These are phyloP conservation scores for Incumbomyces lentus DNA, from an alignment of 2,329 filamentous ascomycete genomes.

Conservation along the genomic window DNA sequence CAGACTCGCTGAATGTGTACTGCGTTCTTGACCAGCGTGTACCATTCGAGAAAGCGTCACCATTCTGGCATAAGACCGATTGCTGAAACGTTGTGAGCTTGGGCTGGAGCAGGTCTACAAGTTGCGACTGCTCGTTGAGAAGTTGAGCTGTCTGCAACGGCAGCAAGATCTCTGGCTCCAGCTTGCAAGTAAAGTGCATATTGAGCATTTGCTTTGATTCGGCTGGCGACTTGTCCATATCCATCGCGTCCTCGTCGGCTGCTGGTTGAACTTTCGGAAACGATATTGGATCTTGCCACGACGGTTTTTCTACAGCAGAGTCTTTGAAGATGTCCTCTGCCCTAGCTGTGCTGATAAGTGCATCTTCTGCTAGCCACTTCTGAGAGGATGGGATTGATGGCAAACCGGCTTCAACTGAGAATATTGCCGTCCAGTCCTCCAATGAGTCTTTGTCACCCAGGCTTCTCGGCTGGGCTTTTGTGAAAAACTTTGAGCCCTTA, in stretches of 20 bases:
- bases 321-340: slow-evolving; percentile 24
- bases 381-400: slow-evolving; percentile 35
- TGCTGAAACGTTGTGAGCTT: slow-evolving; percentile 19
- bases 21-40: slow-evolving; percentile 26
- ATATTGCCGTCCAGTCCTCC: slow-evolving; percentile 23
- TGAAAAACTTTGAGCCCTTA: neutral
- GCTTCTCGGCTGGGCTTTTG: slow-evolving; percentile 24
- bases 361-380: slow-evolving; percentile 31
- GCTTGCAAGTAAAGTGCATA: slow-evolving; percentile 34
- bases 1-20: slow-evolving; percentile 24
- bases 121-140: slow-evolving; percentile 30
- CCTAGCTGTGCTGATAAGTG: slow-evolving; percentile 23
- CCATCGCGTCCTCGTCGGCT: slow-evolving; percentile 27
- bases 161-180: slow-evolving; percentile 34
- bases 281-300: slow-evolving; percentile 18
- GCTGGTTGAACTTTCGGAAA: slow-evolving; percentile 18
- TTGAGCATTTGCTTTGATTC: slow-evolving; percentile 29
- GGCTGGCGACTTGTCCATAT: slow-evolving; percentile 28
- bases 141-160: slow-evolving; percentile 32
- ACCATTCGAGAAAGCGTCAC: neutral
- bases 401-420: slow-evolving; percentile 37
- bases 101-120: slow-evolving; percentile 26
- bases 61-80: slow-evolving; percentile 7
- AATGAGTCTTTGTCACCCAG: slow-evolving; percentile 16
- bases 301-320: slow-evolving; percentile 30